These are phyloP conservation scores for Mucor velutinosus DNA, from an alignment of 371 early-diverging fungal species.

Conservation along the genomic window DNA sequence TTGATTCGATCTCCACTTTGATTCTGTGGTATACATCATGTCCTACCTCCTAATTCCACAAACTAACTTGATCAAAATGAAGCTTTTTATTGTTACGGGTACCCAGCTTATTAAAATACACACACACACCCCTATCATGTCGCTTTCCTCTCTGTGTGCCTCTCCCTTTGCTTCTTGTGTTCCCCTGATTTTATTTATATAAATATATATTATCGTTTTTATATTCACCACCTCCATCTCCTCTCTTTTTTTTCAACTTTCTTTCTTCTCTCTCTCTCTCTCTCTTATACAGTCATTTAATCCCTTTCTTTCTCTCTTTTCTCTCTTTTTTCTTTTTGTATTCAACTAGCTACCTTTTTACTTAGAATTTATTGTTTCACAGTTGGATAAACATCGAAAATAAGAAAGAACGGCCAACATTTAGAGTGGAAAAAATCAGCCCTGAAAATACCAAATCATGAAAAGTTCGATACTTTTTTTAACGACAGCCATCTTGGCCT, in stretches of 20 bases:
- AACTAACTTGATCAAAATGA: background rate
- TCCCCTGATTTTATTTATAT: conserved; percentile 5
- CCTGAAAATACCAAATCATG: conserved; percentile 7
- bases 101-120: conserved; percentile 9
- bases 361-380: background rate
- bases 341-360: background rate
- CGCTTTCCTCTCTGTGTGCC: background rate
- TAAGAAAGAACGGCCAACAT: background rate
- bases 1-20: conserved; percentile 19
- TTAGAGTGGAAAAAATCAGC: background rate
- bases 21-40: conserved; percentile 8
- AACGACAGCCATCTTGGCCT: conserved; percentile 9
- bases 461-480: conserved; percentile 12
- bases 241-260: conserved; percentile 1
- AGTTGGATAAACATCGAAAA: background rate
- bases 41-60: conserved; percentile 12
- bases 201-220: conserved; percentile 2
- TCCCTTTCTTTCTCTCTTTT: conserved; percentile 7
- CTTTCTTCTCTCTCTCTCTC: background rate
- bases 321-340: background rate
- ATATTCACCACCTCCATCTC: conserved; percentile 4
- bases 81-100: background rate
- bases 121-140: background rate
- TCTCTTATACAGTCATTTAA: conserved; percentile 5
- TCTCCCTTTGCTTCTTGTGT: conserved; percentile 8